These are phyloP conservation scores for Solanum rostratum DNA, from an alignment of 257 asterid genomes.

Conservation along the genomic window DNA sequence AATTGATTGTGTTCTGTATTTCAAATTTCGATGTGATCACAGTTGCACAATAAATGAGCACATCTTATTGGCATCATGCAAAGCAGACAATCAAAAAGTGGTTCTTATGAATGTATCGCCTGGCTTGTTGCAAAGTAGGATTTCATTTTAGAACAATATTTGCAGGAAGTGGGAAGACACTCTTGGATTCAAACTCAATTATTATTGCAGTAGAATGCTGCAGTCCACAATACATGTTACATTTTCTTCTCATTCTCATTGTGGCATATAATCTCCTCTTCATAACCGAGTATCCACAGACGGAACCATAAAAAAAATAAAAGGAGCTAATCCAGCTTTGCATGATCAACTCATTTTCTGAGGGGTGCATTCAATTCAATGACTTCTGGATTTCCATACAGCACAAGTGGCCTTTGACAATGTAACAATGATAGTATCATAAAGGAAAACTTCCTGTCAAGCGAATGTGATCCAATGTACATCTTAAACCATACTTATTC, in stretches of 20 bases:
- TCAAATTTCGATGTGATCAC: background rate
- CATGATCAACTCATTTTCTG: slow-evolving; percentile 22
- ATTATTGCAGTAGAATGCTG: background rate
- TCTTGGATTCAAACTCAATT: background rate
- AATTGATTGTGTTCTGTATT: background rate
- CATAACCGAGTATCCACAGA: background rate
- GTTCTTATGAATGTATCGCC: background rate
- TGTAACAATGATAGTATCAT: background rate
- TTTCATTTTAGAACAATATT: background rate
- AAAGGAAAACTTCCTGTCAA: slow-evolving; percentile 56
- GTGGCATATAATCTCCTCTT: background rate
- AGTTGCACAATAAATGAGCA: background rate
- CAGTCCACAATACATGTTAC: background rate
- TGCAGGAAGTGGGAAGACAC: background rate
- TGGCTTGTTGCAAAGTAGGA: background rate
- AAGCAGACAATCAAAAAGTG: background rate
- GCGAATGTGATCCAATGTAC: slow-evolving; percentile 65
- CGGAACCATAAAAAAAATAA: slow-evolving; percentile 9
- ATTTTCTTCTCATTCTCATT: background rate
- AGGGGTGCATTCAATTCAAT: slow-evolving; percentile 12
- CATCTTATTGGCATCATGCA: background rate
- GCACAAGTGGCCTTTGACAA: background rate
- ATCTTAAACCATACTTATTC: slow-evolving; percentile 60
- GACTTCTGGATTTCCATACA: background rate
- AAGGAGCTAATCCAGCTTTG: slow-evolving; percentile 22